Evolutionary conservation across 2,329 filamentous ascomycete genomes (phyloP).

Genomic region (Colletotrichum sp.): DNA sequence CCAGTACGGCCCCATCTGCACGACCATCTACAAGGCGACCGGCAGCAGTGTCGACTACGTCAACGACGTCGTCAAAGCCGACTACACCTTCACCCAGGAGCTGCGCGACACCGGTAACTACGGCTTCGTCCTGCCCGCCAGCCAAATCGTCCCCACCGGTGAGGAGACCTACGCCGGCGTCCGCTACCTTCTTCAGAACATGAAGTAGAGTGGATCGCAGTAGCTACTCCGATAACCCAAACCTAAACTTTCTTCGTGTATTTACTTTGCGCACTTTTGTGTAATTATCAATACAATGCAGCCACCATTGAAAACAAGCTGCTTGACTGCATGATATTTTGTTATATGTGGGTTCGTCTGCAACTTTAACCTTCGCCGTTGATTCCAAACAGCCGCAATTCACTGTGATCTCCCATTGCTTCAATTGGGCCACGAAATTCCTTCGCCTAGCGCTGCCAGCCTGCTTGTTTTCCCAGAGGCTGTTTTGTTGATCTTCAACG

Average conservation of each 20-base stretch:
- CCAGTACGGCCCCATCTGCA: conserved; percentile 59
- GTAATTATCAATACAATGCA: background rate
- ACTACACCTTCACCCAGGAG: conserved; percentile 46
- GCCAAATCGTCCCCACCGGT: conserved; percentile 47
- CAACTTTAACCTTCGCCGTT: background rate
- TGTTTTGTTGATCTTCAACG: background rate
- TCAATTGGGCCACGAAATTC: accelerated
- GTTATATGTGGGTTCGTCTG: background rate
- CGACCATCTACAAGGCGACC: conserved; percentile 64
- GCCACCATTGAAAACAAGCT: background rate
- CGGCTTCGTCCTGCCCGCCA: conserved; percentile 48
- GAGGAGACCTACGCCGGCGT: conserved; percentile 55
- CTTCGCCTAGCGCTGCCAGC: background rate
- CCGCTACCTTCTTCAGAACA: conserved; percentile 60
- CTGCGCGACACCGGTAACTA: conserved; percentile 39
- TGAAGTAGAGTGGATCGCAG: conserved; percentile 30
- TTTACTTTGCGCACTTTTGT: background rate
- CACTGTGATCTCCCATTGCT: background rate
- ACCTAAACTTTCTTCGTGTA: background rate
- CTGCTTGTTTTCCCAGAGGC: accelerated
- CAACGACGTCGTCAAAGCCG: conserved; percentile 44
- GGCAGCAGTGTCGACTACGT: conserved; percentile 52
- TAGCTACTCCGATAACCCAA: background rate
- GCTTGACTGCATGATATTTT: background rate
- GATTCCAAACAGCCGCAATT: background rate